These are phyloP conservation scores for Colletotrichum theobromicola DNA, from an alignment of 2,329 filamentous ascomycete genomes.

Conservation along the genomic window DNA sequence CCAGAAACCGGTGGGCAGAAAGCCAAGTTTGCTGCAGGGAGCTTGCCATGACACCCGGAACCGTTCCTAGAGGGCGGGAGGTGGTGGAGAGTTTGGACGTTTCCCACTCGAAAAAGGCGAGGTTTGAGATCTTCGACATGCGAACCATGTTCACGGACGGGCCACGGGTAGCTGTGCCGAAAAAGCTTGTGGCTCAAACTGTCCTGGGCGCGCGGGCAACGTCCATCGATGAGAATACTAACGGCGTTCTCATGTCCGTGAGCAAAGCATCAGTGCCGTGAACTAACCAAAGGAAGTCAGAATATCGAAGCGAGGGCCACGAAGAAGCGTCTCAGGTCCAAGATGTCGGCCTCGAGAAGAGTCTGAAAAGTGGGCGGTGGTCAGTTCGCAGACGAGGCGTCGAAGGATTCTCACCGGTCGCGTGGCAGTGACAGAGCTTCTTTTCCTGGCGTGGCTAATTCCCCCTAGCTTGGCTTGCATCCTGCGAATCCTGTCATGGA, in stretches of 20 bases:
- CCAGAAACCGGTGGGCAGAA: not conserved
- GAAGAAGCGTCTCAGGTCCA: not conserved
- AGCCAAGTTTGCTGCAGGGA: not conserved
- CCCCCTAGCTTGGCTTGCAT: not conserved
- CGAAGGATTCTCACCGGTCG: not conserved
- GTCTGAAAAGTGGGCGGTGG: not conserved
- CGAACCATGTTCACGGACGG: not conserved
- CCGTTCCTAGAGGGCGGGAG: not conserved
- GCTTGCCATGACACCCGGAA: not conserved
- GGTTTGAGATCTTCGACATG: not conserved
- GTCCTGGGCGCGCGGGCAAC: not conserved
- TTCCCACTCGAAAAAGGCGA: not conserved
- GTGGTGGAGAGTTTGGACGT: not conserved
- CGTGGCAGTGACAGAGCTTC: not conserved
- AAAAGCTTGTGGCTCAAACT: not conserved
- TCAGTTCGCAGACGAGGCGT: not conserved
- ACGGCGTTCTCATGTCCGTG: not conserved
- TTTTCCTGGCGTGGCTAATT: not conserved
- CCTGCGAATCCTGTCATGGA: not conserved
- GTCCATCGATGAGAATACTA: not conserved
- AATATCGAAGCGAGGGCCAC: not conserved
- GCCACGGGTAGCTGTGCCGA: not conserved
- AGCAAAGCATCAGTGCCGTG: not conserved
- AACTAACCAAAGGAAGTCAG: not conserved
- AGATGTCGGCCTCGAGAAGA: not conserved